A percentile compares a stretch with the other conserved stretches of the same genome.
Evolutionary conservation across 441 rosid genomes (phyloP).

Genomic region (Manihot esculenta): DNA sequence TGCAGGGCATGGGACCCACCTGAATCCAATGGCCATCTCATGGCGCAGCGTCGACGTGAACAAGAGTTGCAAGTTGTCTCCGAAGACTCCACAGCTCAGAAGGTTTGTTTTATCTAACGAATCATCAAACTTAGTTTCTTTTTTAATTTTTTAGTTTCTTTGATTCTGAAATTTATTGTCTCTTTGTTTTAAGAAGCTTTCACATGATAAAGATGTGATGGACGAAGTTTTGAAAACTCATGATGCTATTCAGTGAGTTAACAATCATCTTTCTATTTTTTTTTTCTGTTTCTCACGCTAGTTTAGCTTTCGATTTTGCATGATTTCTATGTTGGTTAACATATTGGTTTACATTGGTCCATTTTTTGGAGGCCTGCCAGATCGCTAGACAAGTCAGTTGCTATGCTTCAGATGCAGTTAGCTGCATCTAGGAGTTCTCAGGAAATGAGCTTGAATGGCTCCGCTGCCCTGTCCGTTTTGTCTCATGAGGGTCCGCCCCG

Average conservation of each 20-base stretch:
- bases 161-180: neutral
- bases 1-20: slow-evolving; percentile 45
- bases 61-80: slow-evolving; percentile 56
- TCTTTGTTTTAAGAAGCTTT: slow-evolving; percentile 34
- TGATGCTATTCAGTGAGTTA: slow-evolving; percentile 82
- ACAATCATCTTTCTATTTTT: neutral
- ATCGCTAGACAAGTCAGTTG: slow-evolving; percentile 69
- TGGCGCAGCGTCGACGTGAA: slow-evolving; percentile 48
- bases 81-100: slow-evolving; percentile 48
- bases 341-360: slow-evolving; percentile 5
- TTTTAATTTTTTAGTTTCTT: neutral
- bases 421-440: slow-evolving; percentile 57
- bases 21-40: slow-evolving; percentile 43
- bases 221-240: slow-evolving; percentile 65
- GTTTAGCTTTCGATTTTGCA: neutral
- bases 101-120: slow-evolving; percentile 35
- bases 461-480: slow-evolving; percentile 26
- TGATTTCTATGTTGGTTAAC: neutral
- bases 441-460: slow-evolving; percentile 39
- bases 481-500: slow-evolving; percentile 29
- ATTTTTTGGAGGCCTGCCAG: slow-evolving; percentile 38
- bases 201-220: slow-evolving; percentile 47
- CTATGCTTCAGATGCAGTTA: slow-evolving; percentile 64
- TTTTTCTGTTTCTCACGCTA: neutral
- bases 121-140: neutral